Conservation (phyloP, 2,329 filamentous ascomycete species). For the Metarhizium guizhouense region DNA sequence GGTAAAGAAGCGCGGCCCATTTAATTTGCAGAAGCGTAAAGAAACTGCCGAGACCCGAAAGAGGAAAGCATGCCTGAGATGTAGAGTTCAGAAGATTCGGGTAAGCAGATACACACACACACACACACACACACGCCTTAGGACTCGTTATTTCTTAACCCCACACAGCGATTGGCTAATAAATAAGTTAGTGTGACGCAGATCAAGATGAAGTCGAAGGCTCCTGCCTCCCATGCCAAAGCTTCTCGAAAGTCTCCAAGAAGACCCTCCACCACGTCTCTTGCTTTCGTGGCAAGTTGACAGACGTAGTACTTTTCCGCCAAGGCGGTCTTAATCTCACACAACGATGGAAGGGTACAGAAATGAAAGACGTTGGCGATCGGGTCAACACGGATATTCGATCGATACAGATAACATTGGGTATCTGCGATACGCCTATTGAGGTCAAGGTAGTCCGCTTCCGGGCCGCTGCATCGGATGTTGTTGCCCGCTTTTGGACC, state of each 20-base stretch:
- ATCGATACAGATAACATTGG: slow-evolving; percentile 30
- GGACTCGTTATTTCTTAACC: not conserved
- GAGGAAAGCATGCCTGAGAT: slow-evolving; percentile 33
- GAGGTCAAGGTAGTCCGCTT: slow-evolving; percentile 33
- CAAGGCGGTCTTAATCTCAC: slow-evolving; percentile 34
- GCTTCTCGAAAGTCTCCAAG: slow-evolving; percentile 28
- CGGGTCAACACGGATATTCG: slow-evolving; percentile 16
- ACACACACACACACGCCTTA: not conserved
- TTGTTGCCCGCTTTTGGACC: slow-evolving; percentile 29
- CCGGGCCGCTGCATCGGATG: slow-evolving; percentile 25
- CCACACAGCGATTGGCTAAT: not conserved
- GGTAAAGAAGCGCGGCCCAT: slow-evolving; percentile 6
- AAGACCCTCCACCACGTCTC: slow-evolving; percentile 37
- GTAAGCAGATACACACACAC: slow-evolving; percentile 20
- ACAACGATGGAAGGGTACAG: slow-evolving; percentile 29
- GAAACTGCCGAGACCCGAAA: slow-evolving; percentile 26
- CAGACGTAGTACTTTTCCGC: slow-evolving; percentile 32
- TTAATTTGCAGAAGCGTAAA: slow-evolving; percentile 17
- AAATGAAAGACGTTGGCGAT: slow-evolving; percentile 31
- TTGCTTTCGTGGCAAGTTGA: slow-evolving; percentile 35
- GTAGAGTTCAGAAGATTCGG: slow-evolving; percentile 33
- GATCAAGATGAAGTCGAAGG: slow-evolving; percentile 21
- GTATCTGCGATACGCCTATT: slow-evolving; percentile 27
- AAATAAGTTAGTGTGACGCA: slow-evolving; percentile 24
- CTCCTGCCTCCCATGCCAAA: slow-evolving; percentile 31